Evolutionary conservation across 1,284 basidiomycete species (phyloP).

Genomic region (Baeospora myosura): DNA sequence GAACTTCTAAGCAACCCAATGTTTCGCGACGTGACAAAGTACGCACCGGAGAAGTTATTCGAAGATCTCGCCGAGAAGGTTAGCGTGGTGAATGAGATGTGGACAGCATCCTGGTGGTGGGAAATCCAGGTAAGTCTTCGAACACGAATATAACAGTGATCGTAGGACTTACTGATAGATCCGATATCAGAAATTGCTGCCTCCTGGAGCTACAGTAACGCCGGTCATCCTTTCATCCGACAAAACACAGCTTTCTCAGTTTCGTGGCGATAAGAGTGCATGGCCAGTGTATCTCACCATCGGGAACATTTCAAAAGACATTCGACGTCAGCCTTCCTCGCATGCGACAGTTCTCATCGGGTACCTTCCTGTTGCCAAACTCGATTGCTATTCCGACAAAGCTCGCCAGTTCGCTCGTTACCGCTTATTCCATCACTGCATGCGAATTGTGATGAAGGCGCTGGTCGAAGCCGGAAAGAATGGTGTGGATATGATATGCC

Average conservation of each 20-base stretch:
- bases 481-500: slow-evolving; percentile 18
- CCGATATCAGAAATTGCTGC: slow-evolving; percentile 10
- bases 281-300: slow-evolving; percentile 26
- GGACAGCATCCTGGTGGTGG: slow-evolving; percentile 13
- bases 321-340: slow-evolving; percentile 11
- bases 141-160: not conserved
- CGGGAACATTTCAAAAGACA: slow-evolving; percentile 15
- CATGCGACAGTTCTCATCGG: slow-evolving; percentile 19
- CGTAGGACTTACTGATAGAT: too few relatives aligned
- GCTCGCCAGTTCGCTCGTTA: slow-evolving; percentile 7
- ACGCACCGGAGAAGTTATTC: slow-evolving; percentile 18
- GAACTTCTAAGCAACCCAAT: slow-evolving; percentile 26
- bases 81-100: slow-evolving; percentile 8
- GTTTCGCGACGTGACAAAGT: slow-evolving; percentile 18
- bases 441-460: slow-evolving; percentile 15
- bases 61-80: not conserved
- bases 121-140: slow-evolving; percentile 11
- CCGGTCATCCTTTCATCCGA: slow-evolving; percentile 41
- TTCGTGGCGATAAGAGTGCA: slow-evolving; percentile 17
- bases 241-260: slow-evolving; percentile 24
- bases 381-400: slow-evolving; percentile 13
- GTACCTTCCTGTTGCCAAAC: slow-evolving; percentile 19
- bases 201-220: slow-evolving; percentile 45
- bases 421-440: slow-evolving; percentile 21
- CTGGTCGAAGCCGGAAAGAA: slow-evolving; percentile 15